Base-by-base conservation (phyloP, 73 alveolate species). In the Paramecium sonneborni region DNA sequence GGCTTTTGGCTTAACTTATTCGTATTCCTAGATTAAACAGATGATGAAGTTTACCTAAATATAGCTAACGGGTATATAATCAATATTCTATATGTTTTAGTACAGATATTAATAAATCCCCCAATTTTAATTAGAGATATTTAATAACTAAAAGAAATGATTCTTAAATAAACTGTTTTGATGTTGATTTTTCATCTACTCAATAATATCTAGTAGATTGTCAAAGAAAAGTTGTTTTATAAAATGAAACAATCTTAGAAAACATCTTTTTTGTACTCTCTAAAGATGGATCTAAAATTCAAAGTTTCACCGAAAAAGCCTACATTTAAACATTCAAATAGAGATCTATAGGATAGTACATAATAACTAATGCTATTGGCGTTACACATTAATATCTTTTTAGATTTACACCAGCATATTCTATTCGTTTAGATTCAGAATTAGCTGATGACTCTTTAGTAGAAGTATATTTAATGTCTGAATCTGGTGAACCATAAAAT, bases 31-130 rank as follows among this genome's bases (percentile, higher is more conserved):
- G 57, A 72, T 38, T 38, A 72, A 37, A 6, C 86, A 12, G 86
- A 32, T 10, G 57, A 34, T 0, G 38, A 20, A 3, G 86, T 72
- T 0, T 35, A 32, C n/a, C 20, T 72, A 35, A 21, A 38, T 21
- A 72, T 72, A n/a, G 52, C 86, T 34, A 62, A 72, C 30, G 86
- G 86, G 86, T 72, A 72, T n/a, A n/a, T n/a, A n/a, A n/a, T n/a
- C n/a, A n/a, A n/a, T n/a, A 7, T 72, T 35, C 55, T 72, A 72
- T 72, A 62, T 62, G 7, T 24, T 23, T 11, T 26, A 62, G 84
- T 14, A 26, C 43, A 62, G 84, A 62, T 62, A 6, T 14, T 3
- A 30, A 15, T 9, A 26, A 9, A 14, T 62, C 84, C 24, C 84
- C 84, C 2, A 62, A 62, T 62, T 62, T 62, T 12, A 62, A 62